Evolutionary conservation across 192 early-diverging fungal species (phyloP).

Genomic region (Polychytrium aggregatum): DNA sequence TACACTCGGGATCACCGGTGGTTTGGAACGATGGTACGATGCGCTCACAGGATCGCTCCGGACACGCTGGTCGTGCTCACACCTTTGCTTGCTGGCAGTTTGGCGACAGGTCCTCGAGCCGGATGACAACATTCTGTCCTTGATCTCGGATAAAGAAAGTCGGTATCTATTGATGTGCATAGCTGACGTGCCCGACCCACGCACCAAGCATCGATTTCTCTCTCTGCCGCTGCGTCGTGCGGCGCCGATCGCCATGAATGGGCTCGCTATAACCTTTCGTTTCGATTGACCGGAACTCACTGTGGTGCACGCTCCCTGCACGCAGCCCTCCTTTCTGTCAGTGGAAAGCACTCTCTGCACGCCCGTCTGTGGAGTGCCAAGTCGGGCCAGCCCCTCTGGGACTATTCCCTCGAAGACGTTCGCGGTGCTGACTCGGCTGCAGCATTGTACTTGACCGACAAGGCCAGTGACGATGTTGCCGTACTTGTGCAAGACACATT

Average conservation of each 20-base stretch:
- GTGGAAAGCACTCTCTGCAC: constrained; percentile 20
- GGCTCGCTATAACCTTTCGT: background rate
- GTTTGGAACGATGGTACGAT: too few relatives aligned
- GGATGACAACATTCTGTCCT: constrained; percentile 40
- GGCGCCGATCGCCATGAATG: background rate
- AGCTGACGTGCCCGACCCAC: too few relatives aligned
- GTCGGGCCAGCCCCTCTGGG: constrained; percentile 33
- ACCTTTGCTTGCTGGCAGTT: constrained; percentile 14
- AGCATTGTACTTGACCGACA: constrained; percentile 6
- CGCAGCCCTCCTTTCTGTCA: constrained; percentile 25
- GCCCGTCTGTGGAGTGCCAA: constrained; percentile 31
- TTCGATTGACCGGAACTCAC: background rate
- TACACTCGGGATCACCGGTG: too few relatives aligned
- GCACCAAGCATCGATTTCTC: background rate
- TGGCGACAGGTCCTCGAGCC: constrained; percentile 67
- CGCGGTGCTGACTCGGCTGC: background rate
- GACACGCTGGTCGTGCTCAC: background rate
- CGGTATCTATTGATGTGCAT: too few relatives aligned
- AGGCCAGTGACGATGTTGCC: constrained; percentile 2
- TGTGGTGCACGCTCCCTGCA: background rate
- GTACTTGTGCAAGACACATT: constrained; percentile 6
- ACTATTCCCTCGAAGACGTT: constrained; percentile 16
- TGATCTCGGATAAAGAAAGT: constrained; percentile 10
- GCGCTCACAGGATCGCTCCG: background rate
- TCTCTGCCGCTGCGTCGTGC: background rate